Evolutionary conservation across 108 stramenopile species (phyloP), one percentile per base, ranked within the genome.

Genomic region (Pseudonitzschia delicatissima): DNA sequence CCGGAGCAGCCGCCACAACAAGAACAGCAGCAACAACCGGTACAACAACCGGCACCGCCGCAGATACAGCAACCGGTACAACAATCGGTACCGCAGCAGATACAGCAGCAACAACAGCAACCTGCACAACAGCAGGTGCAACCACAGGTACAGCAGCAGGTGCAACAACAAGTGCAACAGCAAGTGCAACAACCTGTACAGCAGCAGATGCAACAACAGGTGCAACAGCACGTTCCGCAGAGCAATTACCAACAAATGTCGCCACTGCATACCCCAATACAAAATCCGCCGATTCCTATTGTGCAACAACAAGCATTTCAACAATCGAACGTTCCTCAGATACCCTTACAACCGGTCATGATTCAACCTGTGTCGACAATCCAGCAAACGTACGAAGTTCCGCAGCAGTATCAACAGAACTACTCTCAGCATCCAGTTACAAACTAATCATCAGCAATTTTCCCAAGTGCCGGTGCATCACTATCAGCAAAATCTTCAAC

Each of bases 371-470:
- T 59, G 7, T 29, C 58, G 7, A 59, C 58, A 13, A 59, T 59
- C 15, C 58, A 61, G 20, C 39, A 39, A 20, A 25, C 37, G 39
- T 61, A 61, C 37, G 59, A 61, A 6, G 32, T 42, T 18, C 37
- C 59, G 21, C 68, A 69, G 26, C 66, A 67, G 20, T 62, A 69
- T 34, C 62, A 67, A 29, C 62, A 67, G 59, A 17, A 61, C 9
- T 45, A 73, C 17, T 26, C 31, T 8, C 52, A 72, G 12, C 64
- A 42, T n/a, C 40, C 18, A 31, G 13, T 20, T 7, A 33, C 40
- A 42, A 42, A 15, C 15, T 70, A 20, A 26, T 18, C 71, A 36
- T 6, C 39, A 51, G 28, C 28, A 45, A 45, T 45, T 23, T 59
- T 53, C 58, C 2, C 35, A 58, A 34, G 29, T 34, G 5, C 37